Evolutionary conservation across 2,329 filamentous ascomycete species (phyloP).

Genomic region (Monosporascus sp.): DNA sequence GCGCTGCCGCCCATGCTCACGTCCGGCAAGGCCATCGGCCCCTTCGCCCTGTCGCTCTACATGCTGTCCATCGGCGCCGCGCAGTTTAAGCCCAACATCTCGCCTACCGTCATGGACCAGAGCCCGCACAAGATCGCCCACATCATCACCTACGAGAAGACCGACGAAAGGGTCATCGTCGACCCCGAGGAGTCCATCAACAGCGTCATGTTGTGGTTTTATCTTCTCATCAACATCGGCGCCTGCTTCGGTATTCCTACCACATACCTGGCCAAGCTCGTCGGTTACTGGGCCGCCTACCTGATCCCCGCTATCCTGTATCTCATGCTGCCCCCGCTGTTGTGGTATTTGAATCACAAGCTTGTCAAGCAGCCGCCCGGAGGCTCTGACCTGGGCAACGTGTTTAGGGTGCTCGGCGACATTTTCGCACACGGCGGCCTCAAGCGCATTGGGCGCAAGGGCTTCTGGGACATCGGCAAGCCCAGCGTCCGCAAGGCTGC

Average conservation of each 20-base stretch:
- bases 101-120: conserved; percentile 65
- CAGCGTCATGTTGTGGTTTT: conserved; percentile 62
- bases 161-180: conserved; percentile 60
- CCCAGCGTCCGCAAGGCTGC: conserved; percentile 42
- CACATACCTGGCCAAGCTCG: conserved; percentile 44
- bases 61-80: conserved; percentile 56
- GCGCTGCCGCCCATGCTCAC: conserved; percentile 33
- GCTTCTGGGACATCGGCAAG: conserved; percentile 53
- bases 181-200: conserved; percentile 61
- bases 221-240: conserved; percentile 50
- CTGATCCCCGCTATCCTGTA: conserved; percentile 47
- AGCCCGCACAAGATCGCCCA: conserved; percentile 51
- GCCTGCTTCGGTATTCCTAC: conserved; percentile 46
- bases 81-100: conserved; percentile 68
- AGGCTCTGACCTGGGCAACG: conserved; percentile 57
- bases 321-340: conserved; percentile 52
- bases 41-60: conserved; percentile 57
- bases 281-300: conserved; percentile 44
- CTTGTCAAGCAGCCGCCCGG: conserved; percentile 55
- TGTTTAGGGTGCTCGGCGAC: conserved; percentile 31
- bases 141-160: conserved; percentile 42
- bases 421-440: conserved; percentile 29
- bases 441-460: conserved; percentile 21
- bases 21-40: conserved; percentile 44
- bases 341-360: conserved; percentile 52